These are phyloP conservation scores for Parathielavia hyrcaniae DNA, from an alignment of 495 filamentous ascomycete species.

Conservation along the genomic window DNA sequence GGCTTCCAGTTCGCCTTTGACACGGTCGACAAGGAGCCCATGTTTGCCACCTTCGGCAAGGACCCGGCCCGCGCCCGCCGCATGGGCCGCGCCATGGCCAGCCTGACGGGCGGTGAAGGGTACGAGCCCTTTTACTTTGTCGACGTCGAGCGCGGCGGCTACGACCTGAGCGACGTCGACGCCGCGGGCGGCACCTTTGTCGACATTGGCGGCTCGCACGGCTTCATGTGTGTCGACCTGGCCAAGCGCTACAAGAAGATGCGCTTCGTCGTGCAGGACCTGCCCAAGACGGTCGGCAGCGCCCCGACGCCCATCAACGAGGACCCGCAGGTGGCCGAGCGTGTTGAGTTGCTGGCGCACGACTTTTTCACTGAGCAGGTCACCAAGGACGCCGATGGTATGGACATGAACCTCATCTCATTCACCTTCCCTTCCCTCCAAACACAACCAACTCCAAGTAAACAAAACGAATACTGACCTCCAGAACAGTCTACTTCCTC, in stretches of 20 bases:
- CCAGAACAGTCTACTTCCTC: slow-evolving; percentile 54
- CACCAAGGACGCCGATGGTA: slow-evolving; percentile 46
- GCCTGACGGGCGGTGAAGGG: slow-evolving; percentile 44
- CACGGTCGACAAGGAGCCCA: slow-evolving; percentile 43
- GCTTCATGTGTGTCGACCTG: slow-evolving; percentile 48
- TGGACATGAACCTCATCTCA: neutral
- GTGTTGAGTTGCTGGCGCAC: slow-evolving; percentile 45
- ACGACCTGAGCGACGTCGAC: slow-evolving; percentile 41
- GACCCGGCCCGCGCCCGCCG: slow-evolving; percentile 41
- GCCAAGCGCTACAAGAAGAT: slow-evolving; percentile 43
- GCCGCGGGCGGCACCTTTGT: slow-evolving; percentile 41
- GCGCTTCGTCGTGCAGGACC: slow-evolving; percentile 54
- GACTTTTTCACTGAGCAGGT: slow-evolving; percentile 53
- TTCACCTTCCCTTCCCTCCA: neutral
- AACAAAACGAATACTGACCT: too few species aligned
- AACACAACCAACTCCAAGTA: too few species aligned
- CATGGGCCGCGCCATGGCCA: slow-evolving; percentile 49
- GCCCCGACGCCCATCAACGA: slow-evolving; percentile 40
- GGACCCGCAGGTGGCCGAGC: slow-evolving; percentile 33
- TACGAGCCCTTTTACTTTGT: slow-evolving; percentile 45
- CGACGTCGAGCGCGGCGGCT: slow-evolving; percentile 34
- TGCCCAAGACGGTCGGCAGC: slow-evolving; percentile 40
- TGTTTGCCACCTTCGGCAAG: slow-evolving; percentile 48
- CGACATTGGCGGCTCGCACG: slow-evolving; percentile 52
- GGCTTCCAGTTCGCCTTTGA: slow-evolving; percentile 47